Evolutionary conservation across 495 filamentous ascomycete genomes (phyloP), one percentile per base, ranked within the genome.

Genomic region (Glonium stellatum): DNA sequence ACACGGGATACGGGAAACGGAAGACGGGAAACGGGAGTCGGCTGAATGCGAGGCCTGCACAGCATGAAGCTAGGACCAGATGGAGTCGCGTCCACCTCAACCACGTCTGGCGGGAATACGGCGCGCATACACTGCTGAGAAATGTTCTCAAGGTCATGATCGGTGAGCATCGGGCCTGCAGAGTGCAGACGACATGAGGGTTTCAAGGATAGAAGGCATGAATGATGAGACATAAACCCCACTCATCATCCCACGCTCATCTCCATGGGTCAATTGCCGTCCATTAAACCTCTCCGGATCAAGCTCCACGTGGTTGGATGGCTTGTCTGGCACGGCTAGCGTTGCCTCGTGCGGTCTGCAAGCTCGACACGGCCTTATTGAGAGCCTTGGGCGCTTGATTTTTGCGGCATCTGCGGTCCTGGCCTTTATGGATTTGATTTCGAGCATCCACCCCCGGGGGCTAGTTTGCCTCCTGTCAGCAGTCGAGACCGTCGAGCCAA

Each of bases 351-450:
- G 39, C 27, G 27, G 27, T 31, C 27, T 31, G 18, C 39, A 13
- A 44, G 18, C 39, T 44, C 39, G 13, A 18, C 39, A 18, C 18
- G 12, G 39, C 39, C 39, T 44, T 44, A 1, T 15, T 18, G 39
- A 44, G 39, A 44, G 18, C 13, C 18, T 6, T 31, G 27, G 2
- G 27, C 27, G 27, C 27, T 44, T 44, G 21, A 51, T 51, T 51
- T 27, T 31, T 51, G 48, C 48, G 48, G 48, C 48, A 51, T 51
- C 48, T 18, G 48, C 48, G 48, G 48, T 51, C 12, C 39, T 44
- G 4, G 39, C 13, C 13, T 44, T 13, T 44, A 18, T 13, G 18
- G 12, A 11, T 44, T 44, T 13, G 39, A 18, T 18, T 44, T 44
- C 1, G 39, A 15, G 18, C 39, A 3, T 44, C 10, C 39, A 13